These are phyloP conservation scores for Colletotrichum magnum DNA, from an alignment of 2,329 filamentous ascomycete species.

Conservation along the genomic window DNA sequence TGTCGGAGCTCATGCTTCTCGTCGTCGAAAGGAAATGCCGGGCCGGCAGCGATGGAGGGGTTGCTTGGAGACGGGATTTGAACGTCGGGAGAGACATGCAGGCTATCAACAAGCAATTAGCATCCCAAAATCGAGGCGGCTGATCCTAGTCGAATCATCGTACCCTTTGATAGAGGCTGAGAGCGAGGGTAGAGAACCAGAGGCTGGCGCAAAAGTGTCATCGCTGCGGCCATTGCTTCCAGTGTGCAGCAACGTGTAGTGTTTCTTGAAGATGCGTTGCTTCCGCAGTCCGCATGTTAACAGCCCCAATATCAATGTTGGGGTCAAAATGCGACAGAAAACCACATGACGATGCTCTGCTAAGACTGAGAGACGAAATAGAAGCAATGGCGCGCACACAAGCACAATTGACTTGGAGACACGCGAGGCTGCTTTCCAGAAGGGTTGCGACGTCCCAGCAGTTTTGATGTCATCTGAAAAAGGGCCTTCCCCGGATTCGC, in stretches of 20 bases:
- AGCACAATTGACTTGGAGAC: constrained; percentile 13
- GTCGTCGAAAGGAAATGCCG: constrained; percentile 25
- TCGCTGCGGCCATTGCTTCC: constrained; percentile 40
- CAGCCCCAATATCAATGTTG: constrained; percentile 1
- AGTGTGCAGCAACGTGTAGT: constrained; percentile 38
- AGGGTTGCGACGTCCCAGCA: constrained; percentile 10
- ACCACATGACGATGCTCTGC: constrained; percentile 18
- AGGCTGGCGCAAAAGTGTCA: constrained; percentile 38
- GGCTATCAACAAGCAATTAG: constrained; percentile 9
- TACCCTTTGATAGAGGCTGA: constrained; percentile 22
- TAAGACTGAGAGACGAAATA: neutral
- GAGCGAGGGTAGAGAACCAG: constrained; percentile 25
- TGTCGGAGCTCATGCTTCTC: constrained; percentile 30
- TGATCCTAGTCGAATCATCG: neutral
- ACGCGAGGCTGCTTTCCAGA: constrained; percentile 6
- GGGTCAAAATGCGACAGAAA: constrained; percentile 9
- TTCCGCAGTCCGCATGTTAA: constrained; percentile 41
- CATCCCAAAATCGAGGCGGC: neutral
- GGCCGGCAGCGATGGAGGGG: constrained; percentile 13
- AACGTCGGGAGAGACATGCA: neutral
- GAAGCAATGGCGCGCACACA: constrained; percentile 1
- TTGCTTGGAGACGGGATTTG: constrained; percentile 11
- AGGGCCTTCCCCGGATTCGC: constrained; percentile 6
- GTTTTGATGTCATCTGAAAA: constrained; percentile 28
- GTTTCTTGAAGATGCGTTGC: constrained; percentile 38